Evolutionary conservation across 1,284 basidiomycete species (phyloP), one percentile per base, ranked within the genome.

Genomic region (Puccinia horiana): DNA sequence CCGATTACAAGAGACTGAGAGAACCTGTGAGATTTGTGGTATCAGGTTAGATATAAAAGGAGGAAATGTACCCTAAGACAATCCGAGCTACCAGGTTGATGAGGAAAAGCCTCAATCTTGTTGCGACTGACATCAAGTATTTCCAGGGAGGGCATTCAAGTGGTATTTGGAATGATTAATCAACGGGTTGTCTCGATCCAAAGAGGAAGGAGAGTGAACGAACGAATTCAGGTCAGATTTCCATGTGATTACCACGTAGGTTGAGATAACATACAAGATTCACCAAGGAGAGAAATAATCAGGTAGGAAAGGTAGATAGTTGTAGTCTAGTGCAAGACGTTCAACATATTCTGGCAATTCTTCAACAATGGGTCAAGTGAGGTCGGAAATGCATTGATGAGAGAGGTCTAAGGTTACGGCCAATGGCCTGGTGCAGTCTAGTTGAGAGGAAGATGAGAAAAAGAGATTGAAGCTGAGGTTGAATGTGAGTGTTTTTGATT

Each of bases 41-140:
- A n/a, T n/a, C n/a, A n/a, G n/a, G 42, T 44, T 12, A 35, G 79
- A 29, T 40, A 32, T 5, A 35, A 49, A 23, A 52, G 11, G 56
- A 63, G 47, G 56, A 52, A 52, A 88, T 90, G 67, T 86, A 93
- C 94, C 83, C 91, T 91, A 83, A 99, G 91, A 78, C 92, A 90
- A 75, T 91, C 88, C 23, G 98, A 90, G 6, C 91, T 91, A 23
- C 95, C 95, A 3, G 96, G 93, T 82, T 91, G 89, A 1, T 90
- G 88, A 12, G 96, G 96, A 52, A 98, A 88, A 72, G 90, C 88
- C 85, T 91, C 91, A 85, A 99, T 91, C 88, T 93, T 94, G 88
- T 99, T 99, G 84, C 94, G 92, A 84, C 94, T 95, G 72, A 99
- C 90, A 87, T 99, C 96, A 83, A 99, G 89, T 82, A 96, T 97